phyloP scores from a whole-genome alignment of 1,284 basidiomycete species.

The Cystobasidium pallidum region DNA sequence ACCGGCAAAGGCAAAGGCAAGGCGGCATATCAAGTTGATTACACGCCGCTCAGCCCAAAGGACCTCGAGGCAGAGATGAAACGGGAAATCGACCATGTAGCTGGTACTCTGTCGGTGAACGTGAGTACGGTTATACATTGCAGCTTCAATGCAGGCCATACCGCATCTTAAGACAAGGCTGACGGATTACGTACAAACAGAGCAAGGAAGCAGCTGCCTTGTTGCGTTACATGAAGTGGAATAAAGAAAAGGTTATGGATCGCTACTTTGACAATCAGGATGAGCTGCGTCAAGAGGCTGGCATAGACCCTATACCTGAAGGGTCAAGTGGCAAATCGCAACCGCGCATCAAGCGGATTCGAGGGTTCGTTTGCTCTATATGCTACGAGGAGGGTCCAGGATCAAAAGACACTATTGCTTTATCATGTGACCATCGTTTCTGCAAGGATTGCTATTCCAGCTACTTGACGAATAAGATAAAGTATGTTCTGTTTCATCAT shows the following conservation, averaged over 20 bases:
- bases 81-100: conserved; percentile 77
- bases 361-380: conserved; percentile 81
- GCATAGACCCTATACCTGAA: conserved; percentile 57
- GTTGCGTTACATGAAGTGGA: conserved; percentile 86
- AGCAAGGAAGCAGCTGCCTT: conserved; percentile 71
- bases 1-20: conserved; percentile 60
- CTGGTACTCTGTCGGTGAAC: conserved; percentile 80
- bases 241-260: conserved; percentile 82
- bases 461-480: conserved; percentile 83
- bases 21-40: conserved; percentile 68
- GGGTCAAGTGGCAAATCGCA: conserved; percentile 50
- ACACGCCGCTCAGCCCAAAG: conserved; percentile 44
- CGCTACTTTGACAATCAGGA: conserved; percentile 88
- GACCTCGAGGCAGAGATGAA: conserved; percentile 75
- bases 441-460: conserved; percentile 85
- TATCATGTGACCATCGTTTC: conserved; percentile 79
- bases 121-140: conserved; percentile 62
- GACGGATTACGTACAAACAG: conserved; percentile 53
- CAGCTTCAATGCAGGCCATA: not conserved
- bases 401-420: conserved; percentile 64
- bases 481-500: conserved; percentile 57
- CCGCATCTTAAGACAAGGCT: not conserved
- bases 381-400: conserved; percentile 72
- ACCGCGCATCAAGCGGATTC: conserved; percentile 52
- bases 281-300: conserved; percentile 71